Percentiles rank a stretch among this genome's conserved stretches.
Conservation (phyloP, 2,329 filamentous ascomycete species). For the Talaromyces sp. region DNA sequence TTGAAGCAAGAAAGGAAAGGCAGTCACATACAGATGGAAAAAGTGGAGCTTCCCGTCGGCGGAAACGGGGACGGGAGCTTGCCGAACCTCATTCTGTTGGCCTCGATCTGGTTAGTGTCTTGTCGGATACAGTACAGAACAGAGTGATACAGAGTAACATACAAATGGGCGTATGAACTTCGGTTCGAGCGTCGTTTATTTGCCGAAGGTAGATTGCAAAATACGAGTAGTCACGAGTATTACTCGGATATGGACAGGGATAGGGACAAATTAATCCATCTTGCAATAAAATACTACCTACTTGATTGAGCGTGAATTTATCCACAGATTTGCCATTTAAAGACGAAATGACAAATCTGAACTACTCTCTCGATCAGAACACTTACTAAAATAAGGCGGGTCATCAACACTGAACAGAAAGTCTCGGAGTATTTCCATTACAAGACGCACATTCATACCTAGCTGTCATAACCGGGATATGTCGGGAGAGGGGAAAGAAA, state of each 20-base stretch:
- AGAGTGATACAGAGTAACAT: background rate
- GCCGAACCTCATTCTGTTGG: constrained; percentile 13
- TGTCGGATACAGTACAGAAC: background rate
- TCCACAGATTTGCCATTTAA: background rate
- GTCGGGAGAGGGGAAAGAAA: background rate
- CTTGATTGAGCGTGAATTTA: background rate
- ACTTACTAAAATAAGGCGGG: background rate
- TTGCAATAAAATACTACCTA: background rate
- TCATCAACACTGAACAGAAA: background rate
- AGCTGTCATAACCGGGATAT: constrained; percentile 1
- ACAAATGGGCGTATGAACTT: background rate
- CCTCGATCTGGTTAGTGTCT: constrained; percentile 4
- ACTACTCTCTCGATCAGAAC: background rate
- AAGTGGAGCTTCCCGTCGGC: constrained; percentile 15
- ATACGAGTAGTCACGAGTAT: background rate
- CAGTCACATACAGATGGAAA: background rate
- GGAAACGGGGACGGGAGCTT: constrained; percentile 15
- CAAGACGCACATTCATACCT: background rate
- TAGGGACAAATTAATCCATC: background rate
- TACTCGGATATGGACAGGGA: background rate
- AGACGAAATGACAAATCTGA: constrained; percentile 1
- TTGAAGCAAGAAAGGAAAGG: background rate
- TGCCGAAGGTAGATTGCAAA: background rate
- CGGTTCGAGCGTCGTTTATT: background rate
- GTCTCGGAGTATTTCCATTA: background rate